phyloP scores from a whole-genome alignment of 225 moss, liverwort and hornwort genomes.

The Sphagnum tenellum region DNA sequence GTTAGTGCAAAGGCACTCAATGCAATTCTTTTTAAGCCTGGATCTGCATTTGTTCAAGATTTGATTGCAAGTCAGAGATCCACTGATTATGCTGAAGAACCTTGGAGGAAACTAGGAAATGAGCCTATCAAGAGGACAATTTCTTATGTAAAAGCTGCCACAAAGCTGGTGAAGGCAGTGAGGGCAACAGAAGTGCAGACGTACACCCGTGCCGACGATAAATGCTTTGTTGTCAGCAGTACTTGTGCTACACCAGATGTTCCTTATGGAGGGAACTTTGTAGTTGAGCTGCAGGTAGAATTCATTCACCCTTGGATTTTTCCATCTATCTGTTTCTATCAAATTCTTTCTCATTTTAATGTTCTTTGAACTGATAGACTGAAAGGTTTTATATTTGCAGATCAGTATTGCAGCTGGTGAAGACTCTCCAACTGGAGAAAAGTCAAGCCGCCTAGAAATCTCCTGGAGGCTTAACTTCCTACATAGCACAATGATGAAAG shows the following conservation, averaged over 20 bases:
- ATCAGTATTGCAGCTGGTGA: conserved; percentile 30
- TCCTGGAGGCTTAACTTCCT: conserved; percentile 81
- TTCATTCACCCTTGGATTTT: too few species aligned
- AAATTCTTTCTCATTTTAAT: background rate
- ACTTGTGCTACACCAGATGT: conserved; percentile 72
- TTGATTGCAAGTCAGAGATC: conserved; percentile 53
- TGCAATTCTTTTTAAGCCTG: conserved; percentile 59
- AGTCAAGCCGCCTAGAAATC: conserved; percentile 35
- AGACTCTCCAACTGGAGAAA: conserved; percentile 34
- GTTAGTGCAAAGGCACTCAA: conserved; percentile 82
- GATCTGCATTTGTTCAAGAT: conserved; percentile 49
- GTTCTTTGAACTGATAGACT: background rate
- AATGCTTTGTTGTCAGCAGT: conserved; percentile 46
- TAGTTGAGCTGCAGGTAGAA: conserved; percentile 52
- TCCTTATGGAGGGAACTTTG: conserved; percentile 67
- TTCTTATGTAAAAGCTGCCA: conserved; percentile 65
- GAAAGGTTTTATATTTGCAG: conserved; percentile 15
- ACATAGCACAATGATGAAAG: conserved; percentile 67
- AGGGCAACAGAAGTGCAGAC: conserved; percentile 62
- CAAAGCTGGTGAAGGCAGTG: conserved; percentile 61
- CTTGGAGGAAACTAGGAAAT: conserved; percentile 59
- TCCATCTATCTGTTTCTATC: background rate
- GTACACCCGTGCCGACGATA: conserved; percentile 62
- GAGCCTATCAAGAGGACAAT: conserved; percentile 51
- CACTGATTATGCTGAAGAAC: conserved; percentile 45